These are phyloP conservation scores for Pseudogymnoascus sp. DNA, from an alignment of 2,329 filamentous ascomycete species.

Conservation along the genomic window DNA sequence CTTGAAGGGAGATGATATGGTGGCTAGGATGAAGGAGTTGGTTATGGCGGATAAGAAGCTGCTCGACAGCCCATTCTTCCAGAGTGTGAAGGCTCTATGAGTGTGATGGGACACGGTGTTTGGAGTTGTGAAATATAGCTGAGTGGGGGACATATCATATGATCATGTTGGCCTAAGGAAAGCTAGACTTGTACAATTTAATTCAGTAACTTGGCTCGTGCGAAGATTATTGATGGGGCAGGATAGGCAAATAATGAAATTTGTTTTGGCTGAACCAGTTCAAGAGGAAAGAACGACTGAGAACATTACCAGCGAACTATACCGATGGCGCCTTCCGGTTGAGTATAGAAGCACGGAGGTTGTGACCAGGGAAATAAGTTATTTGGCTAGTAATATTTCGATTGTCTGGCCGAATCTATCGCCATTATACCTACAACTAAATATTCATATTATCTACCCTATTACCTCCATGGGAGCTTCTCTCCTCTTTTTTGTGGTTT, in stretches of 20 bases:
- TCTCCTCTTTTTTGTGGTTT: not conserved
- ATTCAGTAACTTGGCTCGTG: not conserved
- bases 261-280: not conserved
- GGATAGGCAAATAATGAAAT: not conserved
- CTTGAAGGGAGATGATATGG: conserved; percentile 67
- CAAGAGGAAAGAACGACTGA: not conserved
- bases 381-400: not conserved
- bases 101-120: not conserved
- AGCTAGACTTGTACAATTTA: not conserved
- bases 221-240: not conserved
- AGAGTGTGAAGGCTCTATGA: conserved; percentile 38
- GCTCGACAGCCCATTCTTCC: conserved; percentile 60
- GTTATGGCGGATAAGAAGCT: conserved; percentile 63
- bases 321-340: not conserved
- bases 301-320: not conserved
- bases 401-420: not conserved
- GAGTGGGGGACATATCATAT: not conserved
- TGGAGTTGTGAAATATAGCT: not conserved
- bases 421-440: not conserved
- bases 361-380: not conserved
- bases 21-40: conserved; percentile 68
- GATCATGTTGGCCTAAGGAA: not conserved
- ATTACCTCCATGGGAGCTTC: not conserved
- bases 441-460: not conserved
- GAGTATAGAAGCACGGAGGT: too few relatives aligned